Conservation (phyloP, 768 basidiomycete species). For the Xerocomellus intermedius region DNA sequence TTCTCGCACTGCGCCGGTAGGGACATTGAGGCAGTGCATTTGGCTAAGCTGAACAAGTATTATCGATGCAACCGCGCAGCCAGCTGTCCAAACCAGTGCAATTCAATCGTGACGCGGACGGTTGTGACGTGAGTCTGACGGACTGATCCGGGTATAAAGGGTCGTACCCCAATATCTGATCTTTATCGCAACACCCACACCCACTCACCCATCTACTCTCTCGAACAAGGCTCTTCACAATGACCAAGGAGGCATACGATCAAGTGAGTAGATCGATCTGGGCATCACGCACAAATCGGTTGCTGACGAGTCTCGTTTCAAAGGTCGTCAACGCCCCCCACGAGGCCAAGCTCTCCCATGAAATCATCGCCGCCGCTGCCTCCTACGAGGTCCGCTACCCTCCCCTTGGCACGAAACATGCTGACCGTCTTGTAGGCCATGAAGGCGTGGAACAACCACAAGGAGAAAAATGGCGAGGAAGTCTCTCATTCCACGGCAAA, state of each 20-base stretch:
- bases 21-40: too few relatives aligned
- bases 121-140: neutral
- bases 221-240: constrained; percentile 4
- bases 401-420: neutral
- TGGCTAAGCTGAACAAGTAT: too few relatives aligned
- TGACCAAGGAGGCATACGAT: constrained; percentile 17
- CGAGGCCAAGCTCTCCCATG: constrained; percentile 59
- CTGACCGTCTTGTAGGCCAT: constrained; percentile 44
- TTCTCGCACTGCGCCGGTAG: neutral
- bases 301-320: neutral
- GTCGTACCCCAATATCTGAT: constrained; percentile 1
- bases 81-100: constrained; percentile 9
- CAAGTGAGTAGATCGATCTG: constrained; percentile 14
- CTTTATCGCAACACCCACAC: constrained; percentile 5
- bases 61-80: neutral
- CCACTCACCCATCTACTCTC: neutral
- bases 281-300: neutral
- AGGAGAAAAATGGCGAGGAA: constrained; percentile 46
- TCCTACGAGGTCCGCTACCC: constrained; percentile 50
- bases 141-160: neutral
- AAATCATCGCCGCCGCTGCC: constrained; percentile 67
- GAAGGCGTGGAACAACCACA: constrained; percentile 62
- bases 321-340: constrained; percentile 52
- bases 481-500: constrained; percentile 53
- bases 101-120: neutral